A percentile compares a stretch with the other conserved stretches of the same genome.
phyloP scores from a whole-genome alignment of 2,329 filamentous ascomycete genomes.

The Aureobasidium sp. region DNA sequence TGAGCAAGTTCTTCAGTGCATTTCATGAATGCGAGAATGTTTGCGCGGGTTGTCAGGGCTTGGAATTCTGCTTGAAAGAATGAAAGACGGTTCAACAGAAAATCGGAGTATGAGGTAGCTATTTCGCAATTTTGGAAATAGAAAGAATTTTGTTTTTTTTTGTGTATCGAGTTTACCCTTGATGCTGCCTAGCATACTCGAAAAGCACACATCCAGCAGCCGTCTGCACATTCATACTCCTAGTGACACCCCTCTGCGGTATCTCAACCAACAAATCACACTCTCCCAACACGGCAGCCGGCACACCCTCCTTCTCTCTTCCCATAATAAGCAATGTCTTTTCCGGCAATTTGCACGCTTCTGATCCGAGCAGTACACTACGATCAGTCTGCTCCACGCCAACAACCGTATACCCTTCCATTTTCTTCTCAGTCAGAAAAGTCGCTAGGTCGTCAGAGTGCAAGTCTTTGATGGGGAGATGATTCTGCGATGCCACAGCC shows the following conservation, averaged over 20 bases:
- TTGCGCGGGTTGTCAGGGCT: too few species aligned
- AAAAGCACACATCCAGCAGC: slow-evolving; percentile 46
- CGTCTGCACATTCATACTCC: slow-evolving; percentile 51
- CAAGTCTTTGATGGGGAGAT: slow-evolving; percentile 39
- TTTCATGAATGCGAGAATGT: too few species aligned
- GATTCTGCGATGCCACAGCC: slow-evolving; percentile 43
- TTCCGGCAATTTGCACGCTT: slow-evolving; percentile 26
- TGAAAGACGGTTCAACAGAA: too few species aligned
- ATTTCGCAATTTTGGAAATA: not conserved
- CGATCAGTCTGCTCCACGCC: slow-evolving; percentile 50
- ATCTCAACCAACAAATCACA: slow-evolving; percentile 49
- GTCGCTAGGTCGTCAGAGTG: slow-evolving; percentile 22
- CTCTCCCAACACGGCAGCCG: slow-evolving; percentile 40
- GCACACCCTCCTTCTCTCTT: slow-evolving; percentile 46
- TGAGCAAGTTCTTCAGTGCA: too few species aligned
- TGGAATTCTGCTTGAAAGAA: too few species aligned
- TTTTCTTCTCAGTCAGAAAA: slow-evolving; percentile 37
- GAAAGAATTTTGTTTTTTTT: not conserved
- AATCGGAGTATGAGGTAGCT: too few species aligned
- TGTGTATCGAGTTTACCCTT: not conserved
- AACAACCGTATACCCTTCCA: slow-evolving; percentile 44
- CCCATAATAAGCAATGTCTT: slow-evolving; percentile 41
- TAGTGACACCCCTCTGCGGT: slow-evolving; percentile 44
- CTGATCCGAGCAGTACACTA: slow-evolving; percentile 38
- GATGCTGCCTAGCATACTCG: slow-evolving; percentile 43